These are phyloP conservation scores for Mycosphaerelloides madeirae DNA, from an alignment of 2,329 filamentous ascomycete species.

Conservation along the genomic window DNA sequence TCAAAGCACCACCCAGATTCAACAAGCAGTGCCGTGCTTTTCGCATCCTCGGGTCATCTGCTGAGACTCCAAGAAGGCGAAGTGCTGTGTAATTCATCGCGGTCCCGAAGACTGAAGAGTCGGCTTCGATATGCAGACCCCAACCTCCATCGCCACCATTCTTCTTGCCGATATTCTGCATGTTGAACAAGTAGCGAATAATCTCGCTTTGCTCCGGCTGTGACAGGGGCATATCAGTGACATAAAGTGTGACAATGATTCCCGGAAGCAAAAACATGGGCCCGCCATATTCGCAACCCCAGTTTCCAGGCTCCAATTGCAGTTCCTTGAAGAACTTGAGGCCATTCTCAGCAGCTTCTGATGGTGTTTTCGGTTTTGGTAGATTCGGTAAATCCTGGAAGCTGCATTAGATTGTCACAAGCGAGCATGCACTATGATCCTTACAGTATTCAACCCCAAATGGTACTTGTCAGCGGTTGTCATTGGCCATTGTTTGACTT, in stretches of 20 bases:
- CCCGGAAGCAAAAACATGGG: conserved; percentile 94
- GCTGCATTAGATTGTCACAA: conserved; percentile 6
- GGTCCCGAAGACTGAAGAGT: conserved; percentile 88
- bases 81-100: conserved; percentile 79
- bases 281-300: conserved; percentile 96
- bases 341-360: conserved; percentile 76
- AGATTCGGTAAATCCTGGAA: conserved; percentile 68
- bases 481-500: conserved; percentile 75
- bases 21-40: conserved; percentile 80
- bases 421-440: conserved; percentile 8
- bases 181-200: conserved; percentile 82
- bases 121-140: conserved; percentile 91
- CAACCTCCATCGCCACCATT: conserved; percentile 83
- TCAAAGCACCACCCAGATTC: conserved; percentile 75
- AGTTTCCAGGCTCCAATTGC: conserved; percentile 83
- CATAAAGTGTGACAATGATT: conserved; percentile 79
- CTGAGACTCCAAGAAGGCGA: conserved; percentile 73
- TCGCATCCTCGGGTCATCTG: conserved; percentile 78
- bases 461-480: conserved; percentile 84
- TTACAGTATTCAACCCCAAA: conserved; percentile 72
- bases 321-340: conserved; percentile 84
- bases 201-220: conserved; percentile 79
- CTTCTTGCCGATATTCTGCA: conserved; percentile 55
- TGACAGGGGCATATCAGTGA: conserved; percentile 81
- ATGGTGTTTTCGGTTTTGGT: conserved; percentile 63